These are phyloP conservation scores for Aspergillus versicolor DNA, from an alignment of 2,329 filamentous ascomycete species.

Conservation along the genomic window DNA sequence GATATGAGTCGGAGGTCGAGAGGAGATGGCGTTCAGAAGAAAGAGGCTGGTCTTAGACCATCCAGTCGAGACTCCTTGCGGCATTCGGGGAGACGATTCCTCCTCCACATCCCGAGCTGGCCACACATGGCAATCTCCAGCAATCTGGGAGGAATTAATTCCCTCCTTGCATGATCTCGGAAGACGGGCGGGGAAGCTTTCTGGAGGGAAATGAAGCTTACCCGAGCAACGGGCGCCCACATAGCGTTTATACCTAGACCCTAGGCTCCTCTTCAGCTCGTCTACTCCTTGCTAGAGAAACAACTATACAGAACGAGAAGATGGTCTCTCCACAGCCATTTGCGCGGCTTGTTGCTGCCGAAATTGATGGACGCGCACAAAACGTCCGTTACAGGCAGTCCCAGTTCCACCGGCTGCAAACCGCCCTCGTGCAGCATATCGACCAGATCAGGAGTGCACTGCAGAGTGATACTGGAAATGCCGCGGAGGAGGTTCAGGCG, in stretches of 20 bases:
- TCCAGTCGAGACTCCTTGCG: background rate
- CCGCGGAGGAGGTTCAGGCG: conserved; percentile 33
- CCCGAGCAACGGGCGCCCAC: too few species aligned
- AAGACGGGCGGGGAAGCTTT: too few species aligned
- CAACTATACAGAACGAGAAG: background rate
- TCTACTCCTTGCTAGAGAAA: background rate
- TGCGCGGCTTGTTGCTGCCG: conserved; percentile 33
- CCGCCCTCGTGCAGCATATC: conserved; percentile 27
- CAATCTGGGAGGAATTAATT: background rate
- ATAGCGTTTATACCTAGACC: too few species aligned
- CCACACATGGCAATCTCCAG: background rate
- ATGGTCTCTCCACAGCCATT: conserved; percentile 16
- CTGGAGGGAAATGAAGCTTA: too few species aligned
- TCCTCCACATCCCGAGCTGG: conserved; percentile 27
- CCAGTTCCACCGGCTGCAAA: conserved; percentile 41
- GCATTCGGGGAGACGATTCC: background rate
- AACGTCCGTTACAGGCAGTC: conserved; percentile 40
- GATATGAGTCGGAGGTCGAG: background rate
- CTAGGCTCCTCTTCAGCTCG: background rate
- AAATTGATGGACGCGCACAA: conserved; percentile 40
- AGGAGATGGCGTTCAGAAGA: background rate
- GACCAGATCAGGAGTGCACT: conserved; percentile 33
- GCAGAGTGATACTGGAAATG: conserved; percentile 27
- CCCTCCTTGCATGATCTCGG: background rate
- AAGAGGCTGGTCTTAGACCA: background rate